These are phyloP conservation scores for Salix caprea DNA, from an alignment of 345 rosid genomes.

Conservation along the genomic window DNA sequence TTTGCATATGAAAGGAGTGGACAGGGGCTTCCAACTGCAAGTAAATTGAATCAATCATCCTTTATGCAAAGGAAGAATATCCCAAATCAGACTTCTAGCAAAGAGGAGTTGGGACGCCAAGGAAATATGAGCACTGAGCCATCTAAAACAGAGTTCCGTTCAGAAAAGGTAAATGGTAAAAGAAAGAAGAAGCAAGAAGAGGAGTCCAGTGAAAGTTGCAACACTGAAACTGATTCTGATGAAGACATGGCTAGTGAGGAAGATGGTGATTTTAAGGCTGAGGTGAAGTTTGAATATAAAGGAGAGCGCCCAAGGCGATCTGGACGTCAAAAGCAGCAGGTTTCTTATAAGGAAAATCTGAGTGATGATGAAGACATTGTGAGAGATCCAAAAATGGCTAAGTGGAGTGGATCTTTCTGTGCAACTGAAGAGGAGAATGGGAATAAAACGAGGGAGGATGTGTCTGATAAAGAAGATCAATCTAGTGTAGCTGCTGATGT, in stretches of 20 bases:
- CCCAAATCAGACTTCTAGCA: conserved; percentile 38
- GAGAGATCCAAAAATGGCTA: conserved; percentile 30
- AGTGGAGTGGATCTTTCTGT: conserved; percentile 25
- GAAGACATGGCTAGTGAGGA: conserved; percentile 31
- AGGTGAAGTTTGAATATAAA: conserved; percentile 22
- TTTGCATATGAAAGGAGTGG: conserved; percentile 42
- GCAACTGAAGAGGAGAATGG: conserved; percentile 20
- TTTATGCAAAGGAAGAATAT: conserved; percentile 37
- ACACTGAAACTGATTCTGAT: conserved; percentile 36
- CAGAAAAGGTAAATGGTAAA: conserved; percentile 39
- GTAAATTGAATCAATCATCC: conserved; percentile 28
- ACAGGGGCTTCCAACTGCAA: conserved; percentile 26
- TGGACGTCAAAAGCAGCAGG: conserved; percentile 52
- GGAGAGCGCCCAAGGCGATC: conserved; percentile 56
- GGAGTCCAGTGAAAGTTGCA: conserved; percentile 55
- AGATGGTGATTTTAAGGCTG: conserved; percentile 35
- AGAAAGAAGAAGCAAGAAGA: conserved; percentile 41
- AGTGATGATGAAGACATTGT: conserved; percentile 57
- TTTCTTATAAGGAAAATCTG: conserved; percentile 57
- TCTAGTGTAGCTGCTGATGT: conserved; percentile 21
- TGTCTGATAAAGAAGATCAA: conserved; percentile 11
- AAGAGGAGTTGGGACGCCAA: conserved; percentile 37
- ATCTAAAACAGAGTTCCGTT: conserved; percentile 23
- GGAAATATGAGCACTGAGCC: conserved; percentile 26
- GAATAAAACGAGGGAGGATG: conserved; percentile 21